Base-by-base conservation (phyloP, 2,329 filamentous ascomycete species). In the Colletotrichum simmondsii region DNA sequence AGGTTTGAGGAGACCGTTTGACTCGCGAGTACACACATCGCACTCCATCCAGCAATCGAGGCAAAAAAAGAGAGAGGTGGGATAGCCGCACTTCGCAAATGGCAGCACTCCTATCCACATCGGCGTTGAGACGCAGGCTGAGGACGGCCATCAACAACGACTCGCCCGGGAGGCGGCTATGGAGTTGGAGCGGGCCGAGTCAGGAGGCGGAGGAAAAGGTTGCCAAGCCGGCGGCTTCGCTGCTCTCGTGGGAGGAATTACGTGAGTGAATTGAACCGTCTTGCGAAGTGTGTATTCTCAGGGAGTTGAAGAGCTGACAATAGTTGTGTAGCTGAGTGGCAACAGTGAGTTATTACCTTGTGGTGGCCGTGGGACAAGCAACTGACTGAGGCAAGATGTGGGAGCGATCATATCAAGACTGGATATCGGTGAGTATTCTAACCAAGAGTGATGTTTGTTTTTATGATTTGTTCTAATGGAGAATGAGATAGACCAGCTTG, bases 391-490 rank as follows among this genome's bases (percentile, higher is more conserved):
- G 2, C 10, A 7, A 71, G 71, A n/a, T 66, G 66, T 26, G 71
- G 71, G 12, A 73, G 71, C 14, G 71, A 71, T 14, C 67, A 71
- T 16, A 71, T 73, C 16, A 52, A 63, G 67, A 66, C 56, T 0
- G 71, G 71, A 12, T 73, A 73, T 32, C 46, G 71, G 71, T 73
- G 11, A 24, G 67, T 59, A 12, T 58, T 5, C 8, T 56, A 7
- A 6, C 2, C 5, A 37, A 0, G 4, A 5, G 7, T 24, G 30
- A 19, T 1, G 49, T 5, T 28, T 1, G n/a, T 5, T 11, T 1
- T 19, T 12, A 19, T 11, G 12, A 11, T 6, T 3, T 3, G 37
- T 1, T 12, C 58, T 16, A 49, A 22, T 28, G 19, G 7, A 0
- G n/a, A 1, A 5, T 37, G 22, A 0, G 2, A 5, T 10, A 73